Evolutionary conservation across 202 grass and related monocot genomes (phyloP), one percentile per base, ranked within the genome.

Genomic region (Carex arenaria): DNA sequence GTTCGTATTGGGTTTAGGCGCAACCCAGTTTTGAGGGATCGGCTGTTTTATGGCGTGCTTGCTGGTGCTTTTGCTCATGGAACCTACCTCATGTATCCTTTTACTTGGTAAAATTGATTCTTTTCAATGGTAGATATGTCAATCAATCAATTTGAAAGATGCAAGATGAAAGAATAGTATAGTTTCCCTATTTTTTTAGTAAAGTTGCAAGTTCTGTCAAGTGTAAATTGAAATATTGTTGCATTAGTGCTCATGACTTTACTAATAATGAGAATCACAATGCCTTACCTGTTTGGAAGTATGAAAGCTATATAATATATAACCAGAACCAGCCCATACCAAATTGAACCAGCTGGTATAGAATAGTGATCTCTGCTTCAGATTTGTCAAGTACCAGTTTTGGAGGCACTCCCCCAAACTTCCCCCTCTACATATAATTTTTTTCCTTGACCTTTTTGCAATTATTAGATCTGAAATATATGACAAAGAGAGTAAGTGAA

Each of bases 1-100:
- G 96, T 98, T 80, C 89, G 96, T 84, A 98, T 98, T 67, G 93
- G 89, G 2, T 36, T 98, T 64, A 85, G 93, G 88, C 88, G 93
- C 56, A 98, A 93, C 49, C 96, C 93, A 18, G 93, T 98, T 82
- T 68, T 79, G 78, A 93, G 93, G 80, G 93, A 95, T 83, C 91
- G 95, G 26, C 59, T 98, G 77, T 95, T 98, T 89, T 98, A 90
- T 57, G 95, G 95, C 49, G 95, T 95, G 23, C 87, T 98, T 67
- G 91, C 93, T 15, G 91, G 91, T 65, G 95, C 93, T 1, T 95
- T 98, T 78, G 95, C 77, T 82, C 93, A 98, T 31, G 91, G 93
- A 59, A 76, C 91, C 74, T 98, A 98, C 86, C 87, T 98, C 80
- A 89, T 98, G 95, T 98, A 92, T 80, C 88, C 84, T 72, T 83